Evolutionary conservation across 2,329 filamentous ascomycete species (phyloP).

Genomic region (Monilinia aucupariae): DNA sequence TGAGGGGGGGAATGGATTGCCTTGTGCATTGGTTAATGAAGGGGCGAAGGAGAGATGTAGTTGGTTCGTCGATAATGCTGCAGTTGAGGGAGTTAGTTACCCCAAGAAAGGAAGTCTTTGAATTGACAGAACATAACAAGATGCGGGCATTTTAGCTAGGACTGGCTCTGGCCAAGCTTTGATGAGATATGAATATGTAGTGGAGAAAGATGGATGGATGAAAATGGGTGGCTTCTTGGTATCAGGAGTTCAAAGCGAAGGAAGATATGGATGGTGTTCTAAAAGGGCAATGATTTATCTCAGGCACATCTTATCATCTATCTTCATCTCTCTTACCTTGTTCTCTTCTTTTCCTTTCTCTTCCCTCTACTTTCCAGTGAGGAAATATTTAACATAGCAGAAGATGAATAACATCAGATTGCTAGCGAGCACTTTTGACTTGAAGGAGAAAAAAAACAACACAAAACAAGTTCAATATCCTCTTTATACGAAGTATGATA

Average conservation of each 20-base stretch:
- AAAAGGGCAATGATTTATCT: neutral
- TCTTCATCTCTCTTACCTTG: neutral
- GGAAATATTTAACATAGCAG: too few relatives aligned
- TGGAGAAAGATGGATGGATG: neutral
- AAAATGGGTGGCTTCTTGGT: neutral
- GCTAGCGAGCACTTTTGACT: neutral
- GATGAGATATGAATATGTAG: neutral
- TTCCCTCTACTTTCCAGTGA: neutral
- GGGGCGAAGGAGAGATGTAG: conserved; percentile 77
- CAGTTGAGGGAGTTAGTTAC: conserved; percentile 79
- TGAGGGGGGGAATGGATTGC: conserved; percentile 66
- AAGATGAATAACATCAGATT: neutral
- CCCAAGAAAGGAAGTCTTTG: conserved; percentile 66
- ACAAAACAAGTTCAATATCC: neutral
- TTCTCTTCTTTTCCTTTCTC: too few relatives aligned
- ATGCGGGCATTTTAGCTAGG: neutral
- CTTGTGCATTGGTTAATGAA: conserved; percentile 83
- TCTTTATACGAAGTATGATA: too few relatives aligned
- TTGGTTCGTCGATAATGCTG: conserved; percentile 89
- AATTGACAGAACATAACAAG: conserved; percentile 16
- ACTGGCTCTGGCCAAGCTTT: neutral
- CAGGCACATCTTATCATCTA: neutral
- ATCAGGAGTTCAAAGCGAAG: conserved; percentile 4
- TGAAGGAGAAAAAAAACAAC: too few relatives aligned
- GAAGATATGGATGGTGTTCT: conserved; percentile 5